phyloP scores from a whole-genome alignment of 2,329 filamentous ascomycete genomes.

The Pestalotiopsis fici region DNA sequence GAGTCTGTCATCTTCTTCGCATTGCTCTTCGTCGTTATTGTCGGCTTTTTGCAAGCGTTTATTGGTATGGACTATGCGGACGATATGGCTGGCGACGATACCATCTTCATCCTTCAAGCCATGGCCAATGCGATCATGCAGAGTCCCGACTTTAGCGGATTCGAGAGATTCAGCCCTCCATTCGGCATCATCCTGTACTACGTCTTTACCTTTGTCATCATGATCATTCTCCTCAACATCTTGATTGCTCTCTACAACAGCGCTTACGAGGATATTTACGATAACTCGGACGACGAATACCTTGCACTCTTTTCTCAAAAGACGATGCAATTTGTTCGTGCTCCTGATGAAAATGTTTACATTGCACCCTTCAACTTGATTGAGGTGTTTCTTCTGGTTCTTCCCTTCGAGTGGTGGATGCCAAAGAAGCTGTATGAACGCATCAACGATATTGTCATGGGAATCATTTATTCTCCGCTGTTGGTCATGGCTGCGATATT shows the following conservation, averaged over 20 bases:
- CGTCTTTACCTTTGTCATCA: conserved; percentile 95
- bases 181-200: conserved; percentile 97
- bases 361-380: conserved; percentile 95
- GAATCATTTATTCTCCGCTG: conserved; percentile 78
- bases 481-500: conserved; percentile 76
- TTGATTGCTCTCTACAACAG: conserved; percentile 97
- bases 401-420: conserved; percentile 97
- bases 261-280: conserved; percentile 92
- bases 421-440: conserved; percentile 70
- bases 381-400: conserved; percentile 76
- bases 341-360: conserved; percentile 97
- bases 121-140: conserved; percentile 93
- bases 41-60: conserved; percentile 92
- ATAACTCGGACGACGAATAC: conserved; percentile 93
- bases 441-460: conserved; percentile 90
- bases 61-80: conserved; percentile 87
- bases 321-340: conserved; percentile 94
- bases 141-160: conserved; percentile 84
- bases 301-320: conserved; percentile 91
- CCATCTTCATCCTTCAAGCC: conserved; percentile 72
- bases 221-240: conserved; percentile 88
- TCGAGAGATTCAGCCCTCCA: conserved; percentile 87
- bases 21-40: conserved; percentile 77
- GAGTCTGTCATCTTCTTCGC: conserved; percentile 96
- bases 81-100: conserved; percentile 67